Percentiles rank a stretch among this genome's conserved stretches.
Conservation (phyloP, 1,284 basidiomycete species). For the Amylostereum chailletii region DNA sequence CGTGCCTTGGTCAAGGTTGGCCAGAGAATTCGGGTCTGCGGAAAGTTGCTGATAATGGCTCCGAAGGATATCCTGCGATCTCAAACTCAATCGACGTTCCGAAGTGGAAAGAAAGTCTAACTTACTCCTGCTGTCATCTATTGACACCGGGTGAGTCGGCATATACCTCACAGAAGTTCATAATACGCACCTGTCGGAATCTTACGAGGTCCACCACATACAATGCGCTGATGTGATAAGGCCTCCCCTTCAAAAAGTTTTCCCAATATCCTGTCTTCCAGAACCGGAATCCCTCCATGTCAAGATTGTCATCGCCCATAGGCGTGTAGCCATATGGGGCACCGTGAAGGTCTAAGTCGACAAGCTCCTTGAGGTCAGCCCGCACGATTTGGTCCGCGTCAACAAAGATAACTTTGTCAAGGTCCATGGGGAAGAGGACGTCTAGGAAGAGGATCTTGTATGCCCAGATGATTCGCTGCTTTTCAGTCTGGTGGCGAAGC, state of each 20-base stretch:
- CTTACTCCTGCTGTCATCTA: slow-evolving; percentile 56
- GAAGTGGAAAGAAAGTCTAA: slow-evolving; percentile 5
- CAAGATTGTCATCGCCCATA: slow-evolving; percentile 91
- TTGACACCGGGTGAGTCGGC: too few species aligned
- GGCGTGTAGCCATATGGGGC: slow-evolving; percentile 94
- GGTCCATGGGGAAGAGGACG: slow-evolving; percentile 95
- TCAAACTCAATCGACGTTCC: not conserved
- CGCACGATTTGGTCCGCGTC: slow-evolving; percentile 97
- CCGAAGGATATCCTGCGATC: slow-evolving; percentile 73
- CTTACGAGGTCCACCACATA: slow-evolving; percentile 96
- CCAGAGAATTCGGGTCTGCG: slow-evolving; percentile 86
- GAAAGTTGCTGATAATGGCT: slow-evolving; percentile 90
- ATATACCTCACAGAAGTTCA: too few species aligned
- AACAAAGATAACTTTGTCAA: slow-evolving; percentile 98
- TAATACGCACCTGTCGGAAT: slow-evolving; percentile 69
- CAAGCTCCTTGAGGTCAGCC: slow-evolving; percentile 88
- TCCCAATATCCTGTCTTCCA: slow-evolving; percentile 97
- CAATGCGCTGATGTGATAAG: slow-evolving; percentile 93
- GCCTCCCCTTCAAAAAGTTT: slow-evolving; percentile 70
- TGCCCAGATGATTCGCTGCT: slow-evolving; percentile 98
- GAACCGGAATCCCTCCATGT: slow-evolving; percentile 97
- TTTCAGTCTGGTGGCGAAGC: slow-evolving; percentile 94
- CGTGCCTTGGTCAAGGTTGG: slow-evolving; percentile 90
- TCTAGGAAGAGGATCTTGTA: slow-evolving; percentile 99
- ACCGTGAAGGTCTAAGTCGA: slow-evolving; percentile 85